Percentiles rank a stretch among this genome's conserved stretches.
Evolutionary conservation across 176 grass and related monocot species (phyloP).

Genomic region (Oryza brachyantha): DNA sequence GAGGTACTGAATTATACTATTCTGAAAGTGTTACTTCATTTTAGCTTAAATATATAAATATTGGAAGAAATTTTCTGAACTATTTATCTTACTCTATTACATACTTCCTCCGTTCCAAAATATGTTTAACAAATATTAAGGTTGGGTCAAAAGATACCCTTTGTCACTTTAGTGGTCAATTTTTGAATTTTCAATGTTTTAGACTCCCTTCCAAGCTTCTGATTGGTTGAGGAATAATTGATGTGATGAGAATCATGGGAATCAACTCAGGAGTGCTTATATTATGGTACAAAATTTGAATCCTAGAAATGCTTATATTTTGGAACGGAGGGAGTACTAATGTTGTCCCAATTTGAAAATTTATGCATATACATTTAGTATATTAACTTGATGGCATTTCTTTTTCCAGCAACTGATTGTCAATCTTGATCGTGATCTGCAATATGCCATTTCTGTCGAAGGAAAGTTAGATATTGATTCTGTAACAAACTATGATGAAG

Average conservation of each 20-base stretch:
- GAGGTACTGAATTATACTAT: conserved; percentile 56
- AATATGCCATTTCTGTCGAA: conserved; percentile 86
- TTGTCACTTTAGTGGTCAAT: too few species aligned
- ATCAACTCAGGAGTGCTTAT: too few species aligned
- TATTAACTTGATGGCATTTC: conserved; percentile 28
- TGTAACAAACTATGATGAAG: conserved; percentile 91
- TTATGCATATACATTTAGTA: conserved; percentile 9
- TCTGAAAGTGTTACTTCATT: conserved; percentile 10
- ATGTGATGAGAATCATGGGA: too few species aligned
- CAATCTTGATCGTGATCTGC: conserved; percentile 96
- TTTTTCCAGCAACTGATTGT: conserved; percentile 77
- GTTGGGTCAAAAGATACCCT: too few species aligned
- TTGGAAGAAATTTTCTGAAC: not conserved
- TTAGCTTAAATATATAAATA: not conserved
- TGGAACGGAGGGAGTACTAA: too few species aligned
- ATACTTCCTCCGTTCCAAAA: too few species aligned
- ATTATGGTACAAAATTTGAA: too few species aligned
- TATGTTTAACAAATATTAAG: too few species aligned
- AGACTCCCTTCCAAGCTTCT: too few species aligned
- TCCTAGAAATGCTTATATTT: too few species aligned
- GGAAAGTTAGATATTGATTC: conserved; percentile 90
- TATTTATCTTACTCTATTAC: conserved; percentile 22
- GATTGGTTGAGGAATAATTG: too few species aligned
- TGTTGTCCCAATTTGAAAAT: not conserved
- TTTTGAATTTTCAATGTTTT: too few species aligned